These are phyloP conservation scores for Sugiyamaella pinicola DNA, from an alignment of 1,139 yeast species.

Conservation along the genomic window DNA sequence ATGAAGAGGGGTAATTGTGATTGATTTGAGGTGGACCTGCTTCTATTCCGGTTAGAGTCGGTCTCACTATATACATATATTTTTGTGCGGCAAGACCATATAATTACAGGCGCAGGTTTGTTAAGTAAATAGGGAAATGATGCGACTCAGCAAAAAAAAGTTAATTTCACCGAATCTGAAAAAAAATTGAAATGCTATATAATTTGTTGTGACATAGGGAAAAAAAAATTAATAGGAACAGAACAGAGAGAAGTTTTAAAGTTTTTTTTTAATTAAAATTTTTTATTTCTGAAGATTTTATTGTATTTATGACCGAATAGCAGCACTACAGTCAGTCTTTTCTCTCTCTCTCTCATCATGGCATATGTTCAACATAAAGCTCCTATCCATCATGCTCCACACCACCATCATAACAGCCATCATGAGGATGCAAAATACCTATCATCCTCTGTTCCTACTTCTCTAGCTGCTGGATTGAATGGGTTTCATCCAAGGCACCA, in stretches of 20 bases:
- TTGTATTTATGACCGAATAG: constrained; percentile 6
- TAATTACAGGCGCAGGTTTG: constrained; percentile 3
- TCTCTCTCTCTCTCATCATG: constrained; percentile 10
- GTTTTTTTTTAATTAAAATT: constrained; percentile 1
- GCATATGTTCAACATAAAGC: constrained; percentile 17
- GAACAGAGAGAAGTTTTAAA: background rate
- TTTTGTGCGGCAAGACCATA: constrained; percentile 10
- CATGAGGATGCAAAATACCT: constrained; percentile 16
- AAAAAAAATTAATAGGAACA: background rate
- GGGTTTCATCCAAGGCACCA: constrained; percentile 10
- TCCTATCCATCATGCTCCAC: constrained; percentile 14
- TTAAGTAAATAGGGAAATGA: constrained; percentile 14
- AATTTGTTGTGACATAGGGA: constrained; percentile 4
- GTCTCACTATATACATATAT: background rate
- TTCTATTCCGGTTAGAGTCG: background rate
- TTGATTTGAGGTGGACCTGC: too few relatives aligned
- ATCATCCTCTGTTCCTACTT: constrained; percentile 17
- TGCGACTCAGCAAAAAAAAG: constrained; percentile 17
- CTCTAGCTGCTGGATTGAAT: constrained; percentile 1
- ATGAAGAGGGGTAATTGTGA: too few relatives aligned
- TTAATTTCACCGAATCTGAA: constrained; percentile 16
- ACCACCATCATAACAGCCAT: constrained; percentile 12
- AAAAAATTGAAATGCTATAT: constrained; percentile 4
- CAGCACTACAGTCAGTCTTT: background rate
- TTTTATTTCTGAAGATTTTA: too few relatives aligned